Evolutionary conservation across 1,284 basidiomycete genomes (phyloP).

Genomic region (Cryptococcus floricola): DNA sequence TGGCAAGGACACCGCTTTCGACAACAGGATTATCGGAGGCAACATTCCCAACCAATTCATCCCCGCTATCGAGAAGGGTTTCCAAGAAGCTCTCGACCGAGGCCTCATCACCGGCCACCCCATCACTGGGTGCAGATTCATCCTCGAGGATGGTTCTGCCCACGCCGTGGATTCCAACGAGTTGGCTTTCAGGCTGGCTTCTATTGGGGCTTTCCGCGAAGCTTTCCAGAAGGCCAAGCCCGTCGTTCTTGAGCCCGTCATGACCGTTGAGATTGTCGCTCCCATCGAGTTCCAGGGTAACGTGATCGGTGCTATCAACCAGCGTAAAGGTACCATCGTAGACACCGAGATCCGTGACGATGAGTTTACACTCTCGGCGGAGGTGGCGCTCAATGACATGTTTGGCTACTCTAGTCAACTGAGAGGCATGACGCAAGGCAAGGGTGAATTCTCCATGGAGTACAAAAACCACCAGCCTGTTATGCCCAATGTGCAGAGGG

Average conservation of each 20-base stretch:
- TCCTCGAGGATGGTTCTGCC: conserved; percentile 86
- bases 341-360: conserved; percentile 97
- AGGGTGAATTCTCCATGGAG: conserved; percentile 96
- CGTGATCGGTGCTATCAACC: conserved; percentile 93
- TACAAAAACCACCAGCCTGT: conserved; percentile 87
- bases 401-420: conserved; percentile 93
- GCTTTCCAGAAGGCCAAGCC: conserved; percentile 73
- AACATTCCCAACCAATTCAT: conserved; percentile 89
- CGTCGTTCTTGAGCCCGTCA: conserved; percentile 92
- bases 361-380: conserved; percentile 87
- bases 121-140: conserved; percentile 80
- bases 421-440: conserved; percentile 91
- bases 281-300: conserved; percentile 95
- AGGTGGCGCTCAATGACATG: conserved; percentile 97
- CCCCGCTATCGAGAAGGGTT: conserved; percentile 96
- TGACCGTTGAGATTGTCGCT: conserved; percentile 96
- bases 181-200: conserved; percentile 86
- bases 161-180: conserved; percentile 98
- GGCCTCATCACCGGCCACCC: conserved; percentile 85
- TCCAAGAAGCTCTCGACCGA: conserved; percentile 90
- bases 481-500: conserved; percentile 80
- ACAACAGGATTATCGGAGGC: conserved; percentile 85
- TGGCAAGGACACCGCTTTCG: conserved; percentile 82
- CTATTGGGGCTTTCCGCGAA: conserved; percentile 90
- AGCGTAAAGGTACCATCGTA: conserved; percentile 87